These are phyloP conservation scores for Colletotrichum sansevieriae DNA, from an alignment of 2,329 filamentous ascomycete species.

Conservation along the genomic window DNA sequence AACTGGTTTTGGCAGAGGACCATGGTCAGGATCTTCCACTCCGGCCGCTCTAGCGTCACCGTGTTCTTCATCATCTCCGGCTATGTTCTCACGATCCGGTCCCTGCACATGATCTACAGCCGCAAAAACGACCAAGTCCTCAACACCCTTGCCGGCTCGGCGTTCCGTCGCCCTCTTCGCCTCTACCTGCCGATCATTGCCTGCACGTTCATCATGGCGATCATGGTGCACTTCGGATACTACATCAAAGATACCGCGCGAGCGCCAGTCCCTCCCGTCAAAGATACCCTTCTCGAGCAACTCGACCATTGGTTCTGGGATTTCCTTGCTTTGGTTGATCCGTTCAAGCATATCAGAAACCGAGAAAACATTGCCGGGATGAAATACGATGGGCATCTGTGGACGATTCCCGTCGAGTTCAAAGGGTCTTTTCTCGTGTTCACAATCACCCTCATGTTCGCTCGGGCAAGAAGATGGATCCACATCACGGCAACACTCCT, in stretches of 20 bases:
- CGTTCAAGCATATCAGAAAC: slow-evolving; percentile 34
- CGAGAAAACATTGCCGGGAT: slow-evolving; percentile 26
- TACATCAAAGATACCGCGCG: slow-evolving; percentile 10
- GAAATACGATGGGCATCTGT: slow-evolving; percentile 69
- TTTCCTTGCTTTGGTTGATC: slow-evolving; percentile 43
- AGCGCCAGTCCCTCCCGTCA: not conserved
- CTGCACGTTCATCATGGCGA: slow-evolving; percentile 61
- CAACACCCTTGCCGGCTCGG: slow-evolving; percentile 60
- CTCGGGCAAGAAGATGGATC: slow-evolving; percentile 54
- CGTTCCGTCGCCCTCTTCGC: slow-evolving; percentile 64
- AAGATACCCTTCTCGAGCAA: slow-evolving; percentile 51
- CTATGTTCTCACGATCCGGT: slow-evolving; percentile 69
- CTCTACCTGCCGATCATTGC: slow-evolving; percentile 63
- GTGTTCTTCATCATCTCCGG: slow-evolving; percentile 74
- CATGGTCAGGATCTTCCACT: slow-evolving; percentile 65
- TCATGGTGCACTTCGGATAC: slow-evolving; percentile 44
- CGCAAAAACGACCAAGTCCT: slow-evolving; percentile 54
- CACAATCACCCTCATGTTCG: slow-evolving; percentile 63
- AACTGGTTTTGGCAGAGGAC: slow-evolving; percentile 62
- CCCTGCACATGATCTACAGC: slow-evolving; percentile 58
- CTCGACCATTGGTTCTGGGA: slow-evolving; percentile 59
- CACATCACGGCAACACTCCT: slow-evolving; percentile 56
- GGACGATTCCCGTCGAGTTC: slow-evolving; percentile 74
- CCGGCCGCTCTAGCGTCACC: slow-evolving; percentile 68
- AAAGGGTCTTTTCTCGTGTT: slow-evolving; percentile 70